Evolutionary conservation across 176 grass and related monocot species (phyloP).

Genomic region (Hordeum marinum): DNA sequence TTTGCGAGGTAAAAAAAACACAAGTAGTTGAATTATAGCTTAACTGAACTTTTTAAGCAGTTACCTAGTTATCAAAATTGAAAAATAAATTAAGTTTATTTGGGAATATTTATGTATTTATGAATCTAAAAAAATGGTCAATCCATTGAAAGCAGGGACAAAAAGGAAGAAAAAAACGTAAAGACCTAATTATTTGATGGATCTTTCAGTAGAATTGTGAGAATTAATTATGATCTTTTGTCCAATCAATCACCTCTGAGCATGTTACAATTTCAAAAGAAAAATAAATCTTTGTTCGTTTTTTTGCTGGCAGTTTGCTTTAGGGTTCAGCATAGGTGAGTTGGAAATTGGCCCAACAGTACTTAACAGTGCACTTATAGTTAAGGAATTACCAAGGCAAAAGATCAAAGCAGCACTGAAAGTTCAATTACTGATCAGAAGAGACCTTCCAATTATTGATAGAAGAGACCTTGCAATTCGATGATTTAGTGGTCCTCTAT

Average conservation of each 20-base stretch:
- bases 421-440: not conserved
- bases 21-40: not conserved
- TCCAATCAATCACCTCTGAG: not conserved
- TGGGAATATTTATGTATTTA: not conserved
- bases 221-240: not conserved
- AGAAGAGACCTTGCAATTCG: not conserved
- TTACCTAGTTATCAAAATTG: not conserved
- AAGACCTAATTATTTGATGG: not conserved
- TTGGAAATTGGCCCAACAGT: not conserved
- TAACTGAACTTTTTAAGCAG: not conserved
- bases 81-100: not conserved
- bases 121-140: not conserved
- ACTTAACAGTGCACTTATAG: not conserved
- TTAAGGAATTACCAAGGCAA: too few species aligned
- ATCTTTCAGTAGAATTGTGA: not conserved
- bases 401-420: too few species aligned
- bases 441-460: not conserved
- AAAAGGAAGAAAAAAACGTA: not conserved
- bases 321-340: not conserved
- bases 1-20: too few species aligned
- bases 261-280: not conserved
- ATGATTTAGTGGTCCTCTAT: not conserved
- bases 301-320: not conserved
- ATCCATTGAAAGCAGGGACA: not conserved
- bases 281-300: not conserved